A percentile compares a stretch with the other conserved stretches of the same genome.
These are phyloP conservation scores for Aspergillus jensenii DNA, from an alignment of 2,329 filamentous ascomycete genomes.

Conservation along the genomic window DNA sequence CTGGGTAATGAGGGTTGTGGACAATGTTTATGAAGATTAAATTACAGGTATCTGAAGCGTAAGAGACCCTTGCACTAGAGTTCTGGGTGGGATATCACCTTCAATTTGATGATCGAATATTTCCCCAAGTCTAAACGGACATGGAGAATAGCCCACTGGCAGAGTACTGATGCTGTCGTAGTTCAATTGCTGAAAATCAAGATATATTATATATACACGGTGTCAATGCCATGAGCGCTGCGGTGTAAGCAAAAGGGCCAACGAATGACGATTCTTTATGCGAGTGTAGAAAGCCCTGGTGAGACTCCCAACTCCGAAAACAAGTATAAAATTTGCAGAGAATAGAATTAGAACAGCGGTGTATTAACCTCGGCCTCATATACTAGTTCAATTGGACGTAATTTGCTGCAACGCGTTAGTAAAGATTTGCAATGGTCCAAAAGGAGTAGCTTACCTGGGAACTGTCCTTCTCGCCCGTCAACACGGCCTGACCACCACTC, in stretches of 20 bases:
- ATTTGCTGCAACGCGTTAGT: conserved; percentile 31
- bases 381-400: conserved; percentile 37
- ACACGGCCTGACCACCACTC: conserved; percentile 95
- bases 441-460: conserved; percentile 70
- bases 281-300: neutral
- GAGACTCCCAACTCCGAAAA: conserved; percentile 8
- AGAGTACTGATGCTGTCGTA: neutral
- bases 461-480: conserved; percentile 80
- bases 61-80: too few species aligned
- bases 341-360: conserved; percentile 10
- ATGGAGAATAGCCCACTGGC: neutral
- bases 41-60: too few species aligned
- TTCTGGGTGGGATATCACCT: too few species aligned
- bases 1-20: too few species aligned
- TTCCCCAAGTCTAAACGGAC: too few species aligned
- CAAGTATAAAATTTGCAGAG: conserved; percentile 4
- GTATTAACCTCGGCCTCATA: conserved; percentile 3
- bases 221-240: neutral
- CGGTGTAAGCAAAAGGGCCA: neutral
- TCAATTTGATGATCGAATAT: too few species aligned
- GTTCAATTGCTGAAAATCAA: neutral
- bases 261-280: conserved; percentile 4
- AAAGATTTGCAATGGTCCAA: neutral
- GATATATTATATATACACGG: conserved; percentile 15
- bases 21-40: too few species aligned